These are phyloP conservation scores for Globomyces sp. DNA, from an alignment of 371 early-diverging fungal species.

Conservation along the genomic window DNA sequence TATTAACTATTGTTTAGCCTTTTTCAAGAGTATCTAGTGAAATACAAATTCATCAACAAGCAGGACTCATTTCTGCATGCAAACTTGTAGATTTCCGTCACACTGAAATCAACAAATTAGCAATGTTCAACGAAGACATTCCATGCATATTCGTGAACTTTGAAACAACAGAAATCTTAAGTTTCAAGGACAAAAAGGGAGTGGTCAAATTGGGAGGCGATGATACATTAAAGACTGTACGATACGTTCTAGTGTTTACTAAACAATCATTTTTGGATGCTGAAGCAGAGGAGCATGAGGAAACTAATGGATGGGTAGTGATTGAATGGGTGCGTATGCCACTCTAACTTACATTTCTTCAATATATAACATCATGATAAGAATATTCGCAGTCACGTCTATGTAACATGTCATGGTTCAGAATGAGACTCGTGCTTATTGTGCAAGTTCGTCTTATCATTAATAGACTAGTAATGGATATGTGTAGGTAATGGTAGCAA, in stretches of 20 bases:
- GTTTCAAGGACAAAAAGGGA: constrained; percentile 85
- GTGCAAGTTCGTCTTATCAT: too few relatives aligned
- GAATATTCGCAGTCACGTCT: too few relatives aligned
- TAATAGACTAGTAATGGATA: too few relatives aligned
- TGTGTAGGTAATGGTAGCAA: too few relatives aligned
- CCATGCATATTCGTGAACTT: constrained; percentile 88
- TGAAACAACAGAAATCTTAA: constrained; percentile 85
- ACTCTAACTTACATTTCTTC: neutral
- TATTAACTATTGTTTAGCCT: constrained; percentile 48
- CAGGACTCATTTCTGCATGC: constrained; percentile 89
- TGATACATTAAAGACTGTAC: constrained; percentile 82
- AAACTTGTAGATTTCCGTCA: constrained; percentile 89
- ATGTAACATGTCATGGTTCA: too few relatives aligned
- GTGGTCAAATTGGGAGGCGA: constrained; percentile 87
- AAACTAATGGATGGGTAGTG: constrained; percentile 90
- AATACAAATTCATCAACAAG: constrained; percentile 79
- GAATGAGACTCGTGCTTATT: too few relatives aligned
- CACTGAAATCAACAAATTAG: constrained; percentile 81
- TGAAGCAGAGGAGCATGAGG: constrained; percentile 65
- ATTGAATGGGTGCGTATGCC: constrained; percentile 55
- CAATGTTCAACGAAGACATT: constrained; percentile 83
- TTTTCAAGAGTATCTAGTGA: constrained; percentile 85
- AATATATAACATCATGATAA: neutral
- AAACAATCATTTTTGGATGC: constrained; percentile 73
- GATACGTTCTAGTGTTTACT: constrained; percentile 85